phyloP scores from a whole-genome alignment of 2,329 filamentous ascomycete species.

The Penicillium hordei region DNA sequence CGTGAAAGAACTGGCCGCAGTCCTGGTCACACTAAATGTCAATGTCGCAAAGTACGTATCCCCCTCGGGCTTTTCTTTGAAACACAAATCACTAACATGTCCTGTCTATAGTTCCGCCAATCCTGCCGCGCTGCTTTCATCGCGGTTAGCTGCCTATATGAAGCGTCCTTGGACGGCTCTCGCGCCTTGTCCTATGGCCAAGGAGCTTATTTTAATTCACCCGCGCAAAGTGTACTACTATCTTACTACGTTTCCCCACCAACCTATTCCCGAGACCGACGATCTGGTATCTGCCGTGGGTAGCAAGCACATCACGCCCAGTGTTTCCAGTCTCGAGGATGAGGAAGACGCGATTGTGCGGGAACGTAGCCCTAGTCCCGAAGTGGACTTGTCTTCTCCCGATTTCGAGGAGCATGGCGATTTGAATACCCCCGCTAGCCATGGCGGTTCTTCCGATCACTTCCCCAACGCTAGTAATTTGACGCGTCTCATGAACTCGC shows the following conservation, averaged over 20 bases:
- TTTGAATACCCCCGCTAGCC: slow-evolving; percentile 57
- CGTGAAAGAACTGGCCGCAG: slow-evolving; percentile 85
- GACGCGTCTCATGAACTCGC: slow-evolving; percentile 60
- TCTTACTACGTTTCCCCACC: slow-evolving; percentile 81
- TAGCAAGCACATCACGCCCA: slow-evolving; percentile 74
- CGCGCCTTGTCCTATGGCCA: slow-evolving; percentile 82
- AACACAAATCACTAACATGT: slow-evolving; percentile 17
- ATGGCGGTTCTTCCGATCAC: slow-evolving; percentile 54
- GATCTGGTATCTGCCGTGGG: slow-evolving; percentile 52
- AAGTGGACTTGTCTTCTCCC: slow-evolving; percentile 84
- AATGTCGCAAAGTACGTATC: slow-evolving; percentile 85
- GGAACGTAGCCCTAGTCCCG: slow-evolving; percentile 78
- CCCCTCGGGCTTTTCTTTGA: slow-evolving; percentile 3
- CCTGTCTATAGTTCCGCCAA: slow-evolving; percentile 75
- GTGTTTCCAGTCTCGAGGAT: slow-evolving; percentile 73
- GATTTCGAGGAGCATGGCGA: slow-evolving; percentile 73
- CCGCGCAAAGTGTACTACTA: slow-evolving; percentile 96
- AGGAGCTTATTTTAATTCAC: slow-evolving; percentile 88
- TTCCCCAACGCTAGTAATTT: slow-evolving; percentile 60
- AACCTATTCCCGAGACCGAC: slow-evolving; percentile 70
- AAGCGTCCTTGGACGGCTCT: slow-evolving; percentile 80
- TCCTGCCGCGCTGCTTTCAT: slow-evolving; percentile 91
- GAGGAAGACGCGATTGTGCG: slow-evolving; percentile 61
- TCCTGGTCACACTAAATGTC: slow-evolving; percentile 72
- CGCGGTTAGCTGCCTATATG: slow-evolving; percentile 82